phyloP scores from a whole-genome alignment of 352 stramenopile genomes.

The Aphanomyces cochlioides region DNA sequence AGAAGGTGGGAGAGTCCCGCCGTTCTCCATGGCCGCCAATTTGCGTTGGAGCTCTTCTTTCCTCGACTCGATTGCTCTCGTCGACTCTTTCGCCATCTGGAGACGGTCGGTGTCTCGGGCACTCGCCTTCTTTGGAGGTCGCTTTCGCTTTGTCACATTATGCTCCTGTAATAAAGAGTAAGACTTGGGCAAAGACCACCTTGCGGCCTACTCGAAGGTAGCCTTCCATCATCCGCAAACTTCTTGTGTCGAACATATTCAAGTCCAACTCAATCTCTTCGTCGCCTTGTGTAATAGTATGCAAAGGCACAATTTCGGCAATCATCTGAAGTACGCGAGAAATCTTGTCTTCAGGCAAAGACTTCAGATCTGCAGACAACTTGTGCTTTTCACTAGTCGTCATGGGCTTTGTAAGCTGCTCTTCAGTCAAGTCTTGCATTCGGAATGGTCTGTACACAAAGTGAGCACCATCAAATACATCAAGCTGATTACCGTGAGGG shows the following conservation, averaged over 20 bases:
- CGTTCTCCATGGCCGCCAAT: conserved; percentile 67
- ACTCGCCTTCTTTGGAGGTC: conserved; percentile 38
- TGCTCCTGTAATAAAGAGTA: conserved; percentile 55
- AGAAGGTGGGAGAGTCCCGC: conserved; percentile 22
- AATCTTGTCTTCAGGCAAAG: conserved; percentile 82
- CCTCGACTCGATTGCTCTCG: conserved; percentile 63
- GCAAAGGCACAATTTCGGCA: conserved; percentile 77
- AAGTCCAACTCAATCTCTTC: conserved; percentile 88
- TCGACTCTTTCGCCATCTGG: conserved; percentile 79
- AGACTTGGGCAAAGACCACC: conserved; percentile 16
- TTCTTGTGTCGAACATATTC: conserved; percentile 83
- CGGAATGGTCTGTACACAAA: conserved; percentile 62
- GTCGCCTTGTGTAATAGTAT: conserved; percentile 77
- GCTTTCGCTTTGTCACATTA: conserved; percentile 78
- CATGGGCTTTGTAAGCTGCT: conserved; percentile 85
- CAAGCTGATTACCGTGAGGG: neutral
- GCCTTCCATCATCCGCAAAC: conserved; percentile 84
- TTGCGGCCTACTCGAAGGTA: conserved; percentile 77
- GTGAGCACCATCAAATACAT: conserved; percentile 23
- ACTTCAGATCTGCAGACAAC: conserved; percentile 73
- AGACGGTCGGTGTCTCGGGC: conserved; percentile 47
- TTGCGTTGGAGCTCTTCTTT: conserved; percentile 77
- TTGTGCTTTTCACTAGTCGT: conserved; percentile 78
- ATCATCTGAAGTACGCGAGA: conserved; percentile 87
- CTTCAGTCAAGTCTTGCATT: conserved; percentile 86